Base-by-base conservation (phyloP, 257 asterid genomes). In the Asclepias syriaca region DNA sequence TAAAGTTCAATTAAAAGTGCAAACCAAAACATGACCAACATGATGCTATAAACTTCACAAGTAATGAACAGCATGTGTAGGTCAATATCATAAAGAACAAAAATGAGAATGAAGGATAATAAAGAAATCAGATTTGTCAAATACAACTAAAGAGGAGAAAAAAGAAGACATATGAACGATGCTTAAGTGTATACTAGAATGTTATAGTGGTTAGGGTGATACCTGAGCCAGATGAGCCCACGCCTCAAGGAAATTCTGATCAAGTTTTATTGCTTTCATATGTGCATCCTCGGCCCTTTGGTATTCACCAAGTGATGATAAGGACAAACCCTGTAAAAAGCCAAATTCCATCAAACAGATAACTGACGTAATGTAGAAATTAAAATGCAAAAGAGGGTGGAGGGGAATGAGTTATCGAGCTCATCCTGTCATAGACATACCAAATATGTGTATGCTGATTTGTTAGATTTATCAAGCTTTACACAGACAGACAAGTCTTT, bases 161-260 rank as follows among this genome's bases (percentile, higher is more conserved):
- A 49, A 34, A 3, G 4, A 18, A 64, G 14, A 37, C 12, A 64
- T 18, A 16, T 64, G 49, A 50, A 18, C 37, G 16, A 64, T 37
- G 50, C 16, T 46, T 46, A 22, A 22, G 21, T 12, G 12, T 43
- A 24, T 22, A 10, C 21, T 11, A 21, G 53, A 21, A 66, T 45
- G 55, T 43, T 8, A 19, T 40, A 43, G 18, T 19, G 19, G 71
- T 66, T 27, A 15, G 49, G 54, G 45, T 43, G 73, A 78, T 85
- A 92, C 99, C 99, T 92, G 99, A 76, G 98, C 87, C 67, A 95
- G 87, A 87, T 95, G 98, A 77, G 96, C 81, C 98, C 98, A 90
- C 66, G 99, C 99, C 87, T 95, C 99, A 13, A 92, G 78, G 77
- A 92, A 95, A 69, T 68, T 84, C 71, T 78, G 78, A 82, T 95